Evolutionary conservation across 352 stramenopile genomes (phyloP).

Genomic region (Globisporangium camurandrum): DNA sequence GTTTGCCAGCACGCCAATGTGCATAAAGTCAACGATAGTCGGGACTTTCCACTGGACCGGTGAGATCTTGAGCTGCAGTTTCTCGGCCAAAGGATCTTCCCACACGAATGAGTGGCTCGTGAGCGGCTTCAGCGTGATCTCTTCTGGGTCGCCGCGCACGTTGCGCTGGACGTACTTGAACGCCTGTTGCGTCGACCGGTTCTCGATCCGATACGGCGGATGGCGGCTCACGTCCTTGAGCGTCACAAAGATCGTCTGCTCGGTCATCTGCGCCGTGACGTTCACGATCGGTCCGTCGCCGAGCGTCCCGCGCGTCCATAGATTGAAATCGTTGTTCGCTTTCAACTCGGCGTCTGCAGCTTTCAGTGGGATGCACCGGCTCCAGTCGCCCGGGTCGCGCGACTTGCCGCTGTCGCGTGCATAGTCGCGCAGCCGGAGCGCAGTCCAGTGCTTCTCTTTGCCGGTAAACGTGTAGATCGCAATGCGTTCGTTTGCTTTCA

Average conservation of each 20-base stretch:
- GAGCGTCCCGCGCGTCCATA: slow-evolving; percentile 67
- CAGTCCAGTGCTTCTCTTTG: slow-evolving; percentile 62
- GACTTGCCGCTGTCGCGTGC: slow-evolving; percentile 27
- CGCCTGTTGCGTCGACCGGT: slow-evolving; percentile 61
- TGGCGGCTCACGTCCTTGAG: slow-evolving; percentile 60
- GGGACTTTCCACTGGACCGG: slow-evolving; percentile 62
- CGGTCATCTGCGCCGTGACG: slow-evolving; percentile 41
- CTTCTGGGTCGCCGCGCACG: slow-evolving; percentile 48
- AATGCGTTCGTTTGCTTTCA: slow-evolving; percentile 46
- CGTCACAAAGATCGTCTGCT: slow-evolving; percentile 66
- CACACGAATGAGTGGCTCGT: slow-evolving; percentile 78
- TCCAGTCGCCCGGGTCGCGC: slow-evolving; percentile 52
- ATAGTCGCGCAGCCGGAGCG: slow-evolving; percentile 59
- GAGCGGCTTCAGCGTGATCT: slow-evolving; percentile 58
- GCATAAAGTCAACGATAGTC: slow-evolving; percentile 65
- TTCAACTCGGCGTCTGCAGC: slow-evolving; percentile 24
- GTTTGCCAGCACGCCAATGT: slow-evolving; percentile 54
- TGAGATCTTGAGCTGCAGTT: slow-evolving; percentile 46
- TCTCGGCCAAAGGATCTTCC: slow-evolving; percentile 55
- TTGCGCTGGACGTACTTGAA: slow-evolving; percentile 72
- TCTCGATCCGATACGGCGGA: slow-evolving; percentile 80
- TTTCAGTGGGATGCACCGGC: slow-evolving; percentile 34
- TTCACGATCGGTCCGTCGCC: slow-evolving; percentile 71
- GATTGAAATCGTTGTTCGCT: slow-evolving; percentile 30
- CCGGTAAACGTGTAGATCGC: slow-evolving; percentile 66